phyloP scores from a whole-genome alignment of 2,329 filamentous ascomycete genomes.

The Aspergillus brasiliensis region DNA sequence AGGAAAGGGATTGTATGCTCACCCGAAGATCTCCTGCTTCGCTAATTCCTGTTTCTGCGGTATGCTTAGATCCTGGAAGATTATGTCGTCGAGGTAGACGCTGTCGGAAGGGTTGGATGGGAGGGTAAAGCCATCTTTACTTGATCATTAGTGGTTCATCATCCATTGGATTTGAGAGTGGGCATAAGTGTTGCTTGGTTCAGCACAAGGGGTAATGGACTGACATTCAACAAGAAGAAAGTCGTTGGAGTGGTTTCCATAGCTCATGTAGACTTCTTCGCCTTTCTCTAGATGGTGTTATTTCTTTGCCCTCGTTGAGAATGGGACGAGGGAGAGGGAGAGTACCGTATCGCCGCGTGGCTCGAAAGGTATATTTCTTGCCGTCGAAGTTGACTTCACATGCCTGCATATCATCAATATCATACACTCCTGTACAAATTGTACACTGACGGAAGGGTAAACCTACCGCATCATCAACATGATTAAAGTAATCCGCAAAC shows the following conservation, averaged over 20 bases:
- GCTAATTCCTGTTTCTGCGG: conserved; percentile 27
- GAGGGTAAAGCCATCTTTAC: conserved; percentile 41
- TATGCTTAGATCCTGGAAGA: conserved; percentile 27
- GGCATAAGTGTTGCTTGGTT: too few species aligned
- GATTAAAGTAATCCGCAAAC: conserved; percentile 47
- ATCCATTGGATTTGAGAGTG: too few species aligned
- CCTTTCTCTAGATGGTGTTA: conserved; percentile 30
- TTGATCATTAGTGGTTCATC: neutral
- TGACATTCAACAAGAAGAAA: conserved; percentile 41
- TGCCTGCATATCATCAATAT: conserved; percentile 11
- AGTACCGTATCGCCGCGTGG: conserved; percentile 30
- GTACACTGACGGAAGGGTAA: neutral
- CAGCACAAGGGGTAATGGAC: neutral
- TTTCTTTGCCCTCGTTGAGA: neutral
- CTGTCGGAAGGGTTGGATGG: conserved; percentile 36
- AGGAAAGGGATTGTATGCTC: neutral
- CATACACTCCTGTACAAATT: neutral
- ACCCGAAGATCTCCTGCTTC: conserved; percentile 31
- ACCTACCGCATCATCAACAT: conserved; percentile 39
- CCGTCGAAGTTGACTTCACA: conserved; percentile 33
- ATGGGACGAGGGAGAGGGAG: neutral
- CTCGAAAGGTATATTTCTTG: conserved; percentile 29
- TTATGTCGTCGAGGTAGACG: conserved; percentile 39
- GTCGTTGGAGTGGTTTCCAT: conserved; percentile 42
- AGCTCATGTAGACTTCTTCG: conserved; percentile 43